Percentiles rank a stretch among this genome's conserved stretches.
Conservation (phyloP, 176 grass and related monocot genomes). For the Bonia amplexicaulis region DNA sequence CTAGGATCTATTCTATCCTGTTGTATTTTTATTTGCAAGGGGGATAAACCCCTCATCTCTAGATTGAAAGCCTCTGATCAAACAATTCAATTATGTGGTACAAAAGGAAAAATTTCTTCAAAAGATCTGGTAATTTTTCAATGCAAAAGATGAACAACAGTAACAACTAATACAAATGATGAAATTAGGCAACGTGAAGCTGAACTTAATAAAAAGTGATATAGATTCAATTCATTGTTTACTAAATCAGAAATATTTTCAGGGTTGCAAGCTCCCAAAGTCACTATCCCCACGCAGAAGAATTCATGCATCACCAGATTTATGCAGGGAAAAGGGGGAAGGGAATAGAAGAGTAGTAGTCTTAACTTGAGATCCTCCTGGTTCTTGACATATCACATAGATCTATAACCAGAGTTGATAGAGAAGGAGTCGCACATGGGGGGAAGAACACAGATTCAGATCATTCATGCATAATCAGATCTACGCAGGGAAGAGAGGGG, state of each 20-base stretch:
- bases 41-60: neutral
- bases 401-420: neutral
- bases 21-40: neutral
- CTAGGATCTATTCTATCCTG: neutral
- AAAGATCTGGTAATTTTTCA: neutral
- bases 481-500: neutral
- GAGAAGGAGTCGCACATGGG: neutral
- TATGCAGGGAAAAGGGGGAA: neutral
- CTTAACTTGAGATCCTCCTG: neutral
- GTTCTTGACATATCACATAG: neutral
- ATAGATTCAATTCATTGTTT: neutral
- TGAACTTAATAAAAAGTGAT: neutral
- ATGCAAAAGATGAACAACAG: neutral
- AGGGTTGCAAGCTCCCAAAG: neutral
- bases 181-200: no score
- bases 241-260: neutral
- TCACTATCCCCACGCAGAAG: neutral
- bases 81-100: neutral
- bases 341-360: neutral
- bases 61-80: neutral
- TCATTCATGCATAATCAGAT: neutral
- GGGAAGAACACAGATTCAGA: neutral
- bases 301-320: neutral
- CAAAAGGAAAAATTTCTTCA: neutral
- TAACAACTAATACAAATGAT: neutral